Base-by-base conservation (phyloP, 225 moss, liverwort and hornwort genomes). In the Polytrichum commune region DNA sequence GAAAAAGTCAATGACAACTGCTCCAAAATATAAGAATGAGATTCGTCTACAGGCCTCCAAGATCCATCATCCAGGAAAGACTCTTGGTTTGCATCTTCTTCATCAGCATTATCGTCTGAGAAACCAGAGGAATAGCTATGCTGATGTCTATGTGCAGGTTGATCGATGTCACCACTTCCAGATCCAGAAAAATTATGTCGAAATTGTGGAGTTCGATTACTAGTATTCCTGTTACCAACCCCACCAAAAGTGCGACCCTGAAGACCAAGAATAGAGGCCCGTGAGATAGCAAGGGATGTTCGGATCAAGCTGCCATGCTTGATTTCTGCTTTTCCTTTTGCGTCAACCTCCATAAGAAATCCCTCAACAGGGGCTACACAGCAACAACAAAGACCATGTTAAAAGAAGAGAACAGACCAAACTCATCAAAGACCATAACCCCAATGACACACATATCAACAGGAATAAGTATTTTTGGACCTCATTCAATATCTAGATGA, bases 11-110 rank as follows among this genome's bases (percentile, higher is more conserved):
- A 58, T 35, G 83, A 88, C 28, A 98, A 73, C 70, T 76, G 84
- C 74, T 98, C 94, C 77, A 98, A 72, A 76, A 98, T 93, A 62
- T 86, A 93, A 22, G 92, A 89, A 70, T 87, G 89, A 27, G 79
- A 89, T 54, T 90, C 87, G 64, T 85, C 85, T 65, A 93, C 69
- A 77, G 95, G 80, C 65, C 85, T 80, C 66, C 87, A 83, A 79
- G 77, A 74, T 61, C 73, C 82, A 74, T 87, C 83, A 54, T 89
- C 85, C 76, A 30, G 77, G 29, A 38, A 71, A 75, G 71, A 62
- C 55, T 65, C 74, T 55, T 60, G 82, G 70, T 63, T 77, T 75
- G 57, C 77, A 63, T 74, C 84, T 60, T 86, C 86, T 55, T 78
- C 76, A 64, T 79, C 73, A 56, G 84, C 84, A 54, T 30, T 54